phyloP scores from a whole-genome alignment of 106 monocot genomes.

The Dendrobium officinale region DNA sequence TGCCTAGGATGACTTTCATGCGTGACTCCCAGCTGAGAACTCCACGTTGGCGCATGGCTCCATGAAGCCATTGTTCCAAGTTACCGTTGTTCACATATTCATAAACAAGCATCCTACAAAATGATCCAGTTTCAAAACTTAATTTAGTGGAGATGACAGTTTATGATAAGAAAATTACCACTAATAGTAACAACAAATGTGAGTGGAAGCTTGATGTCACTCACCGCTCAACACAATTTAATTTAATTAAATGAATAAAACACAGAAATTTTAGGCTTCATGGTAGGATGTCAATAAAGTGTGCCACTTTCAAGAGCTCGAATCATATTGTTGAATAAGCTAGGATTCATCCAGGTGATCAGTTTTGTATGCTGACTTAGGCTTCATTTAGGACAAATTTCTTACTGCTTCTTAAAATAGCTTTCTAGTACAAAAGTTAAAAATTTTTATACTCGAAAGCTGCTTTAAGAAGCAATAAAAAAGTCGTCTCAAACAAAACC shows the following conservation, averaged over 20 bases:
- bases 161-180: not conserved
- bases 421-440: too few species aligned
- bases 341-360: too few species aligned
- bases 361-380: too few species aligned
- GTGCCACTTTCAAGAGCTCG: too few species aligned
- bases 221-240: not conserved
- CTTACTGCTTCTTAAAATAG: too few species aligned
- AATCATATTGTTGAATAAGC: too few species aligned
- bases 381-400: too few species aligned
- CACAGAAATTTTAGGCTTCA: not conserved
- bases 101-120: constrained; percentile 61
- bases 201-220: not conserved
- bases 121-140: not conserved
- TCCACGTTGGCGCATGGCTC: constrained; percentile 49
- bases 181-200: not conserved
- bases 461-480: too few species aligned
- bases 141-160: not conserved
- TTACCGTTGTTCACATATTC: constrained; percentile 75
- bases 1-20: constrained; percentile 56
- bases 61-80: constrained; percentile 73
- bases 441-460: too few species aligned
- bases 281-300: too few species aligned
- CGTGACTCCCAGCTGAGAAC: constrained; percentile 53
- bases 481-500: too few species aligned
- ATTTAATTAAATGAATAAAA: not conserved